A percentile compares a stretch with the other conserved stretches of the same genome.
Evolutionary conservation across 2,329 filamentous ascomycete genomes (phyloP).

Genomic region (Camptophora hylomeconis): DNA sequence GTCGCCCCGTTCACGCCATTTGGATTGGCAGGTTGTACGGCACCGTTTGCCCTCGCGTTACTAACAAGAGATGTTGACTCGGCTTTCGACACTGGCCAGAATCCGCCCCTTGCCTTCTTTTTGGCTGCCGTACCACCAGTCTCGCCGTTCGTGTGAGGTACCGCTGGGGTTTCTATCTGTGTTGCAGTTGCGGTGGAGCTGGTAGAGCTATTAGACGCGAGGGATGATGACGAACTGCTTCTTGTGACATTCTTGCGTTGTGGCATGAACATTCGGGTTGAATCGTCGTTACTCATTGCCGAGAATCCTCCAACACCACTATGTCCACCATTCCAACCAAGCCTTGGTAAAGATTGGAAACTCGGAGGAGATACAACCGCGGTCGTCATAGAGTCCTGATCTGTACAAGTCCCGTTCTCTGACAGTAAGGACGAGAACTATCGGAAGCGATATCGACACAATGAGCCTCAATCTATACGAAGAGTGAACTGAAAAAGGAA

Average conservation of each 20-base stretch:
- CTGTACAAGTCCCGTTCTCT: too few relatives aligned
- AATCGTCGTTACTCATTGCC: conserved; percentile 72
- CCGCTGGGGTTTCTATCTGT: conserved; percentile 15
- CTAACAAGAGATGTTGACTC: conserved; percentile 52
- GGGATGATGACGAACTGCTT: conserved; percentile 80
- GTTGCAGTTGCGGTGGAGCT: conserved; percentile 28
- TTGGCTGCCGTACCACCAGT: conserved; percentile 30
- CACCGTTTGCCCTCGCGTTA: conserved; percentile 47
- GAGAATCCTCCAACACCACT: conserved; percentile 47
- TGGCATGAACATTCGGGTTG: conserved; percentile 76
- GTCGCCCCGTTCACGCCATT: conserved; percentile 9
- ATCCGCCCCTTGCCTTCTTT: conserved; percentile 36
- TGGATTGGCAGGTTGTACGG: conserved; percentile 29
- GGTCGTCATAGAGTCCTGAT: too few relatives aligned
- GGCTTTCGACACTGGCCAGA: conserved; percentile 54
- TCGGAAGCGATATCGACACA: too few relatives aligned
- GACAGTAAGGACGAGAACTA: too few relatives aligned
- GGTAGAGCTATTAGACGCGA: conserved; percentile 50
- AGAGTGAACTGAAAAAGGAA: too few relatives aligned
- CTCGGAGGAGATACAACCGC: conserved; percentile 53
- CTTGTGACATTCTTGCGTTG: conserved; percentile 69
- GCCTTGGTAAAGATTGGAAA: conserved; percentile 47
- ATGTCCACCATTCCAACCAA: conserved; percentile 49
- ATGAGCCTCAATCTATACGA: too few relatives aligned
- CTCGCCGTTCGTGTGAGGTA: conserved; percentile 25